Percentiles rank a stretch among this genome's conserved stretches.
These are phyloP conservation scores for Nakazawaea molendinolei DNA, from an alignment of 805 yeast species.

Conservation along the genomic window DNA sequence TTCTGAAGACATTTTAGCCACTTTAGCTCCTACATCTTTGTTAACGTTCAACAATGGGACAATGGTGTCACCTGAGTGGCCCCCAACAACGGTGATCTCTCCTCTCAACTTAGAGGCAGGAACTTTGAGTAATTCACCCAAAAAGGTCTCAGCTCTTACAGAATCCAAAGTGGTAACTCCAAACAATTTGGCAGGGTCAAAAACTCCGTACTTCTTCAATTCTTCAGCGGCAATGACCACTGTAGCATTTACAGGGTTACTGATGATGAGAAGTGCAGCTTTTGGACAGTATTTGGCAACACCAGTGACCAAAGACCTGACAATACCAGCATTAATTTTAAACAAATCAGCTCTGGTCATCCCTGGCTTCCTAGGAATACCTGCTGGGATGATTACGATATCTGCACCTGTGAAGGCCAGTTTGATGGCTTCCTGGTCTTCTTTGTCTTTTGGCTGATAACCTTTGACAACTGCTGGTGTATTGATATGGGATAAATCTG, in stretches of 20 bases:
- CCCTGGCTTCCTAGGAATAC: slow-evolving; percentile 91
- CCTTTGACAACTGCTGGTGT: slow-evolving; percentile 22
- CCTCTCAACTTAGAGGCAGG: slow-evolving; percentile 28
- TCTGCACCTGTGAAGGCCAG: slow-evolving; percentile 36
- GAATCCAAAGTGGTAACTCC: slow-evolving; percentile 58
- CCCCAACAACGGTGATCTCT: slow-evolving; percentile 45
- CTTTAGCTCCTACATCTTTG: slow-evolving; percentile 23
- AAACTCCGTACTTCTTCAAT: slow-evolving; percentile 44
- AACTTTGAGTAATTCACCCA: slow-evolving; percentile 25
- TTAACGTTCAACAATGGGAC: slow-evolving; percentile 40
- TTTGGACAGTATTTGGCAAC: slow-evolving; percentile 62
- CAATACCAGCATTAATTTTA: slow-evolving; percentile 81
- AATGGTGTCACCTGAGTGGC: slow-evolving; percentile 52
- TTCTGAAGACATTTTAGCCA: slow-evolving; percentile 34
- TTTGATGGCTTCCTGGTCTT: slow-evolving; percentile 33
- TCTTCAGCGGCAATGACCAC: slow-evolving; percentile 56
- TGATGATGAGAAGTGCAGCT: slow-evolving; percentile 48
- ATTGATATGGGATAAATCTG: slow-evolving; percentile 44
- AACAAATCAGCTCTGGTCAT: slow-evolving; percentile 90
- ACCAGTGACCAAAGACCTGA: slow-evolving; percentile 83
- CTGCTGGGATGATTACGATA: slow-evolving; percentile 62
- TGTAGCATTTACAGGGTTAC: slow-evolving; percentile 57
- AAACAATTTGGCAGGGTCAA: slow-evolving; percentile 44
- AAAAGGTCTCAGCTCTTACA: slow-evolving; percentile 48
- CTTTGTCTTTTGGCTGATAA: slow-evolving; percentile 17